Evolutionary conservation across 441 rosid genomes (phyloP), one percentile per base, ranked within the genome.

Genomic region (Rhodomyrtus psidioides): DNA sequence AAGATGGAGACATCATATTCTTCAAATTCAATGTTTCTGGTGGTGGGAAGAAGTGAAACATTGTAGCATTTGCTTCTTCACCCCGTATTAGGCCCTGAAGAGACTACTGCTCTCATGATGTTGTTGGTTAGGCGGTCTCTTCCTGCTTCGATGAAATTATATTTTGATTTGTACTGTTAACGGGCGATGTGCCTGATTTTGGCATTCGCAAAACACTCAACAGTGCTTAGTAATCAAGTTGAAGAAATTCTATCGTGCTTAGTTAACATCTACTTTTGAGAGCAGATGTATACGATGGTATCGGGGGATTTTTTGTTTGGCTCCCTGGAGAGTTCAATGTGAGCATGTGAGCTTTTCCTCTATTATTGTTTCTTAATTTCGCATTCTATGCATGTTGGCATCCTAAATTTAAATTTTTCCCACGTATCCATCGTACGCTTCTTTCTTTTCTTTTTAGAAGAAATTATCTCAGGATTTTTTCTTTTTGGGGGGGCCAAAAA

Each of bases 21-120:
- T 97, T 97, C 94, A 97, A 97, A 95, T 97, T 97, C 89, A 97
- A 97, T 76, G 99, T 96, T 70, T 95, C 98, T 3, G 95, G 99
- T 24, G 99, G 98, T 65, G 99, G 98, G 60, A 97, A 97, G 95
- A 97, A 97, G 91, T 97, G 94, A 96, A 65, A 10, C 49, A 34
- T 34, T n/a, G 79, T 10, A 10, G 49, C 79, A 39, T 70, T 70
- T 70, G n/a, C 49, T 70, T 34, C 79, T 65, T 10, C 79, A 6
- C 79, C 21, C 79, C n/a, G 12, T 23, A 12, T 65, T 70, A 6
- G 19, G 79, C 21, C 15, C 26, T 70, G 79, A 70, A 39, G 49
- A 39, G n/a, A 70, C 23, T n/a, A n/a, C n/a, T 70, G n/a, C 79
- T 70, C 23, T 42, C 44, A 42, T 42, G 44, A 46, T 70, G 49